Base-by-base conservation (phyloP, 495 filamentous ascomycete genomes). In the Aspergillus homomorphus region DNA sequence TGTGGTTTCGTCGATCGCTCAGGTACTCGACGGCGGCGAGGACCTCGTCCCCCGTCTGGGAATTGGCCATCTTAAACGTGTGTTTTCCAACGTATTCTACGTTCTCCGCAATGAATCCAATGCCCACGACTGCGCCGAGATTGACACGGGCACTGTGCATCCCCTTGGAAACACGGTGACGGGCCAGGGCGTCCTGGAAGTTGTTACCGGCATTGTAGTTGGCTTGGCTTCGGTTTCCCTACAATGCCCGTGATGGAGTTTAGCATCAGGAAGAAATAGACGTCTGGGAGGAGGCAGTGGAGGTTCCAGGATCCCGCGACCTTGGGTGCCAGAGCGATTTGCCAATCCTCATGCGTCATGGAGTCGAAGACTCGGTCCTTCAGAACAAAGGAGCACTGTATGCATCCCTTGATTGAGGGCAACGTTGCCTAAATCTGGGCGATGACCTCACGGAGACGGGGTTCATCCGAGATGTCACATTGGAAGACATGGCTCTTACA, bases 261-360 rank as follows among this genome's bases (percentile, higher is more conserved):
- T 4, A 62, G 38, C 0, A 71, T 61, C 9, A 75, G 56, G 65
- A 82, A 81, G 67, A 82, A 82, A 54, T 80, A 72, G 5, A 63
- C 53, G 3, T 5, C 19, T 9, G 46, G 18, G 8, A 86, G 73
- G 3, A 70, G 63, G 28, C 77, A 68, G 65, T 87, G 83, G 46
- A 87, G 74, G 64, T 84, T 78, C 70, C 67, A 74, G 2, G 76
- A 66, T 0, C 78, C 79, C 7, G 70, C 49, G 0, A 75, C 71
- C 60, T 81, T 81, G 30, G 77, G 71, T 4, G 53, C 54, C 0
- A 74, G 57, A 1, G 67, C 64, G 0, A 54, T 60, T 0, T 55
- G 58, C 68, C 74, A 77, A 41, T 77, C 64, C 0, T 68, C 60
- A 22, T 67, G 57, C 2, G 68, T 68, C 79, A 81, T 82, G n/a